Evolutionary conservation across 2,329 filamentous ascomycete species (phyloP), one percentile per base, ranked within the genome.

Genomic region (Alternaria alternata): DNA sequence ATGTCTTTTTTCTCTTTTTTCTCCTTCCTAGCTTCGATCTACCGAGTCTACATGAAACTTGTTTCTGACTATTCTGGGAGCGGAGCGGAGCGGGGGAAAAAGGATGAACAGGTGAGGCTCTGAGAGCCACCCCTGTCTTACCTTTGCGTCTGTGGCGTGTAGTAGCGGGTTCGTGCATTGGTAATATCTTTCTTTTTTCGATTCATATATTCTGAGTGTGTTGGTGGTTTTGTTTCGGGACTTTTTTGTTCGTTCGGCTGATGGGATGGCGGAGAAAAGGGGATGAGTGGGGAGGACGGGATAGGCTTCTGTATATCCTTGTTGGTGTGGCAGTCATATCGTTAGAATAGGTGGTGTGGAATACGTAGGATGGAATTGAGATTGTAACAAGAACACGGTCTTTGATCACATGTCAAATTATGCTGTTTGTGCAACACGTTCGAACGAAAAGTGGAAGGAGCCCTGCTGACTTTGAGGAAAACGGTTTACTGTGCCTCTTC

Each of bases 321-420:
- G 36, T 18, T 41, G 38, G 38, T 18, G 38, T 41, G 18, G 38
- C 18, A 7, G 11, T 20, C 4, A 30, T 47, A 22, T 60, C 55
- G 51, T 60, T 39, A 51, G 49, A 48, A 57, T 53, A 46, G 30
- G 51, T 60, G 56, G 58, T 53, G 32, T 36, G 12, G 62, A 55
- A 34, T 61, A 68, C 67, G 62, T 69, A 71, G 67, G 65, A 69
- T 68, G 38, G 67, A 71, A 69, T 68, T 48, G 47, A 67, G 57
- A 39, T 18, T 53, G 55, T 53, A 53, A 53, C 26, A 32, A 32
- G 54, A 51, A 6, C 12, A 22, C 24, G 14, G 47, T 12, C 12
- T 11, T 38, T 24, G 22, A 16, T 49, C 18, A 8, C 34, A 41
- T 41, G 38, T 41, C 38, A 6, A 11, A 41, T 41, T 0, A n/a